Evolutionary conservation across 2,329 filamentous ascomycete species (phyloP), one percentile per base, ranked within the genome.

Genomic region (Diaporthe ilicicola): DNA sequence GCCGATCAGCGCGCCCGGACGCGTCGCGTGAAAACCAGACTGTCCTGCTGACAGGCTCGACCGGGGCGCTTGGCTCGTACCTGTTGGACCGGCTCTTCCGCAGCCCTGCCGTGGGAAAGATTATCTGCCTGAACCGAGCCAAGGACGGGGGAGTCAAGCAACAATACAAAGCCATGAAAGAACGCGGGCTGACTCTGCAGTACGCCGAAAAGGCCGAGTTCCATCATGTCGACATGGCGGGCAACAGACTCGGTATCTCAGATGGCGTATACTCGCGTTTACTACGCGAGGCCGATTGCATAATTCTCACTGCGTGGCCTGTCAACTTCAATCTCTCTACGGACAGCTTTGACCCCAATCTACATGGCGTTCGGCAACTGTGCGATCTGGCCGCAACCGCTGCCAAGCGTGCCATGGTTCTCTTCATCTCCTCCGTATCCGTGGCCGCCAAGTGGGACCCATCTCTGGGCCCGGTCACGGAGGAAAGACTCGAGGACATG

Each of bases 251-350:
- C 12, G 53, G 53, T 7, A n/a, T 56, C 29, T 10, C 29, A 7
- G 29, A 34, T 4, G 29, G 12, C 22, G 13, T 34, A 4, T 34
- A 56, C 29, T 8, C 22, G 5, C 22, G 29, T 8, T 24, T 56
- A 2, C 53, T 56, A 2, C 3, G 10, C 24, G 22, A 27, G 7
- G 34, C 53, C 3, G 53, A 56, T 24, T 24, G 24, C 12, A 8
- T 27, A 15, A 34, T 56, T 24, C 53, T 29, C 27, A 50, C 6
- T 27, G 10, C 9, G 24, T 66, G 62, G 62, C 42, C 37, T 0
- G 88, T 89, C 77, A 87, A 87, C 76, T 87, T 85, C 76, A 88
- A 85, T 75, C 81, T 87, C 22, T 77, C 82, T 0, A 71, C 88
- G 6, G 78, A 82, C 24, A 85, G 82, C 0, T 89, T 89, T 67